Conservation (phyloP, 2,329 filamentous ascomycete genomes). For the Nakataea oryzae region DNA sequence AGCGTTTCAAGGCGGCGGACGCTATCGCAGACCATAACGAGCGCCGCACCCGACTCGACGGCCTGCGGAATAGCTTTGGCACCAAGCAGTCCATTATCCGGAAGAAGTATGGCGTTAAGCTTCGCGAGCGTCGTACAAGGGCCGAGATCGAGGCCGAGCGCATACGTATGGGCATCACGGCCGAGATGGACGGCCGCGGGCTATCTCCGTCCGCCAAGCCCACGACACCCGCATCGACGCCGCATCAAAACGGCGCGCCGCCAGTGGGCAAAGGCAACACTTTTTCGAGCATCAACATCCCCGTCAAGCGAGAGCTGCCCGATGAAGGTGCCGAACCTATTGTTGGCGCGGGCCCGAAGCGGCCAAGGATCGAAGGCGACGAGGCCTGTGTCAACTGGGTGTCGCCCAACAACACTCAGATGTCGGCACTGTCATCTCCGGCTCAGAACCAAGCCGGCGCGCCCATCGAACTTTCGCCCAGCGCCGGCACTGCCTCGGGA, state of each 20-base stretch:
- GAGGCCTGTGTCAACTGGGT: background rate
- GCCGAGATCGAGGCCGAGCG: conserved; percentile 32
- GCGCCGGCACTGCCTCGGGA: background rate
- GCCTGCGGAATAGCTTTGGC: conserved; percentile 40
- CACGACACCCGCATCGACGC: background rate
- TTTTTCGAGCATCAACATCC: background rate
- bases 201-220: conserved; percentile 13
- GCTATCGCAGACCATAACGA: conserved; percentile 21
- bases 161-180: conserved; percentile 23
- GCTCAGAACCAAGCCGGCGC: background rate
- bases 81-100: conserved; percentile 46
- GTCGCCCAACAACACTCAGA: background rate
- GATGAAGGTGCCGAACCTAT: conserved; percentile 10
- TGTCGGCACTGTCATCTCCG: background rate
- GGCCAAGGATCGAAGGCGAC: conserved; percentile 10
- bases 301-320: conserved; percentile 4
- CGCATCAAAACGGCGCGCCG: no score
- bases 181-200: conserved; percentile 4
- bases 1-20: conserved; percentile 30
- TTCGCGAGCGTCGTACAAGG: conserved; percentile 36
- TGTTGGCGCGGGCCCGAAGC: conserved; percentile 10
- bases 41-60: conserved; percentile 22
- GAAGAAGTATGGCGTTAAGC: conserved; percentile 46
- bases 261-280: background rate
- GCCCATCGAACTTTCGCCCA: background rate